These are phyloP conservation scores for Lanmaoa pseudosensibilis DNA, from an alignment of 768 basidiomycete species.

Conservation along the genomic window DNA sequence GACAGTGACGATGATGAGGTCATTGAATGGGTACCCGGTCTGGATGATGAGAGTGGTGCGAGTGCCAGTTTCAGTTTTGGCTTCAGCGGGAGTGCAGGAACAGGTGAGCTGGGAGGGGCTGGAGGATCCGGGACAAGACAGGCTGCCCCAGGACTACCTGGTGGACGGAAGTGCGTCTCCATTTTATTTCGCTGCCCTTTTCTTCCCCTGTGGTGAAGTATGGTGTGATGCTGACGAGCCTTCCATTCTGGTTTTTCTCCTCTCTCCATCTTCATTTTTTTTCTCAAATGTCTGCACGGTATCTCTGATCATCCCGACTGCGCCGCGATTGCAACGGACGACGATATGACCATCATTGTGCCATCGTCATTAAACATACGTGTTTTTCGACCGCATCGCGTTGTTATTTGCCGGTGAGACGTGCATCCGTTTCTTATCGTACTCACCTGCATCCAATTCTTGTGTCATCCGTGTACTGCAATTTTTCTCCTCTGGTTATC, in stretches of 20 bases:
- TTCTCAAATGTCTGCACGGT: neutral
- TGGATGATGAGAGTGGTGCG: neutral
- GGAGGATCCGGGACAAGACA: constrained; percentile 7
- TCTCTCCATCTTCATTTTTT: neutral
- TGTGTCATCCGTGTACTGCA: neutral
- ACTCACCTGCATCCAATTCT: neutral
- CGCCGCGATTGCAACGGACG: constrained; percentile 1
- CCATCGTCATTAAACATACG: neutral
- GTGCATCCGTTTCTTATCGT: neutral
- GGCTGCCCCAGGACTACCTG: constrained; percentile 12
- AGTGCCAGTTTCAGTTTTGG: neutral
- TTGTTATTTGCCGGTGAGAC: constrained; percentile 1
- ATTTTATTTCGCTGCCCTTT: neutral
- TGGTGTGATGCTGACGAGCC: constrained; percentile 13
- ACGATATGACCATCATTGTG: neutral
- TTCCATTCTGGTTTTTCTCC: neutral
- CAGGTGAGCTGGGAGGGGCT: constrained; percentile 1
- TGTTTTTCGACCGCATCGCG: neutral
- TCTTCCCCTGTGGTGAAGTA: neutral
- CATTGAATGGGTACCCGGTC: constrained; percentile 22
- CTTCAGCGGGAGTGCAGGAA: neutral
- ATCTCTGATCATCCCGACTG: neutral
- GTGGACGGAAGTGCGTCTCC: constrained; percentile 29
- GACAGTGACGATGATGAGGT: constrained; percentile 34
- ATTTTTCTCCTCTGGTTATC: neutral